Conservation (phyloP, 1,139 yeast species). For the Saccharomyces pastorianus region DNA sequence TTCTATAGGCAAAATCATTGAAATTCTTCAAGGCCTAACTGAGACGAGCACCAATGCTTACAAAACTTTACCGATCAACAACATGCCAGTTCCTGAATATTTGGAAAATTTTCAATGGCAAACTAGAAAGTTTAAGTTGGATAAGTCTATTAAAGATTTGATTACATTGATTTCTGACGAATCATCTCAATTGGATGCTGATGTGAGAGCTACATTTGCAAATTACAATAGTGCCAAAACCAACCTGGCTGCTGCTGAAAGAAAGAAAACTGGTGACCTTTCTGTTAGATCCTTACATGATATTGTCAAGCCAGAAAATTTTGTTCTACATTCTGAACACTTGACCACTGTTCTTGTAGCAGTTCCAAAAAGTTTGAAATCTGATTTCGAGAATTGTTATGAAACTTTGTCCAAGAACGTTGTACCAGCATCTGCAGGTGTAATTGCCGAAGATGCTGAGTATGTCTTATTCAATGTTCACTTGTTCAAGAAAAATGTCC, state of each 20-base stretch:
- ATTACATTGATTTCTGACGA: slow-evolving; percentile 65
- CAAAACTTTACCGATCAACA: slow-evolving; percentile 43
- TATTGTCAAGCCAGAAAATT: slow-evolving; percentile 75
- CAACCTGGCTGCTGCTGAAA: slow-evolving; percentile 76
- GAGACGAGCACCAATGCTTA: slow-evolving; percentile 39
- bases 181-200: slow-evolving; percentile 73
- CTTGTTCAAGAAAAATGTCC: slow-evolving; percentile 69
- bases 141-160: slow-evolving; percentile 71
- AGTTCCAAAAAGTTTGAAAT: slow-evolving; percentile 60
- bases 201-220: slow-evolving; percentile 63
- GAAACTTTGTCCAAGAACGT: slow-evolving; percentile 76
- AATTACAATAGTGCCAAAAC: slow-evolving; percentile 76
- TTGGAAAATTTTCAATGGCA: slow-evolving; percentile 81
- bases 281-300: slow-evolving; percentile 87
- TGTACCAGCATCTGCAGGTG: slow-evolving; percentile 80
- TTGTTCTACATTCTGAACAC: slow-evolving; percentile 79
- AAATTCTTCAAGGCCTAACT: slow-evolving; percentile 52
- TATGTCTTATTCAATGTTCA: slow-evolving; percentile 70
- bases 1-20: slow-evolving; percentile 67
- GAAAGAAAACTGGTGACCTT: slow-evolving; percentile 88
- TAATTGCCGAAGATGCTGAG: slow-evolving; percentile 68
- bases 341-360: slow-evolving; percentile 77
- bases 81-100: slow-evolving; percentile 45
- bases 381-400: slow-evolving; percentile 58
- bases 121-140: slow-evolving; percentile 73